Conservation (phyloP, 164 flowering plant species). For the Aristolochia fimbriata region DNA sequence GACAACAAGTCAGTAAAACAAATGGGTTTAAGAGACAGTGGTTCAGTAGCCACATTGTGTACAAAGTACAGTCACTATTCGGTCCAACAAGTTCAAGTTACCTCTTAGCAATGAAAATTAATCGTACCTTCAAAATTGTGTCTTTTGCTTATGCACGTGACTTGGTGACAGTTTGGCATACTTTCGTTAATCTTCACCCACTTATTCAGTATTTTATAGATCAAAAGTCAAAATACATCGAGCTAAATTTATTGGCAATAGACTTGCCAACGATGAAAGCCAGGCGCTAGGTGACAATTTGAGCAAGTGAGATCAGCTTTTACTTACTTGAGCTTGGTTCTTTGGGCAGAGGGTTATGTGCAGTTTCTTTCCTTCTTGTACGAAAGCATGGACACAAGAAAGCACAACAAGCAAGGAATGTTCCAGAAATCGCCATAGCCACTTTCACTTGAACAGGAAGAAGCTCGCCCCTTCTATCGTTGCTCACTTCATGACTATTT, state of each 20-base stretch:
- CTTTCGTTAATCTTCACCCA: too few species aligned
- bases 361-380: conserved; percentile 35
- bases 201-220: neutral
- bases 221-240: neutral
- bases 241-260: neutral
- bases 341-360: conserved; percentile 34
- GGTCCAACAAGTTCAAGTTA: too few species aligned
- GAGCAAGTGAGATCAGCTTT: neutral
- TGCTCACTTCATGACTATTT: conserved; percentile 7
- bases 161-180: too few species aligned
- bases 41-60: too few species aligned
- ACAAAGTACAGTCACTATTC: too few species aligned
- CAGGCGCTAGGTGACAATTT: neutral
- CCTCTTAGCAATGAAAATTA: too few species aligned
- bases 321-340: conserved; percentile 63
- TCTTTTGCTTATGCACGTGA: too few species aligned
- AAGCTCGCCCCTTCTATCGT: conserved; percentile 10
- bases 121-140: too few species aligned
- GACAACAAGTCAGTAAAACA: too few species aligned
- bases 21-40: too few species aligned
- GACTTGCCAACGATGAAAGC: neutral
- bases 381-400: conserved; percentile 60
- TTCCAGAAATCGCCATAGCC: conserved; percentile 43
- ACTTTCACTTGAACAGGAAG: conserved; percentile 19
- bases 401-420: conserved; percentile 39